Percentiles rank a stretch among this genome's conserved stretches.
These are phyloP conservation scores for Pseudopithomyces maydicus DNA, from an alignment of 2,329 filamentous ascomycete genomes.

Conservation along the genomic window DNA sequence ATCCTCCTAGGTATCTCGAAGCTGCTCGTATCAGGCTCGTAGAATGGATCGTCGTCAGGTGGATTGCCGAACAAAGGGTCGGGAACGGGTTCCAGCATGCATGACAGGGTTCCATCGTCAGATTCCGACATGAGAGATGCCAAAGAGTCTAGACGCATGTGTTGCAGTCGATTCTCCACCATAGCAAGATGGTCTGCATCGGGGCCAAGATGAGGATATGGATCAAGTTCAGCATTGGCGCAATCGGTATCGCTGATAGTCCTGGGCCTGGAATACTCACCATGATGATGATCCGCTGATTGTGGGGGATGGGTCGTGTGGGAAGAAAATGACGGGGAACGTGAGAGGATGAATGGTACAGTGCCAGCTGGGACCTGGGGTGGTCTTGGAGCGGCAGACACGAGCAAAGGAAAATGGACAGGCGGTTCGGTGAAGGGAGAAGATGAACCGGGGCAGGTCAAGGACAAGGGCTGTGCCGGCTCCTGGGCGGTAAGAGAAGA, in stretches of 20 bases:
- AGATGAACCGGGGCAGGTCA: slow-evolving; percentile 41
- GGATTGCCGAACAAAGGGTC: slow-evolving; percentile 39
- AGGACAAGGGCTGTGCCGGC: slow-evolving; percentile 31
- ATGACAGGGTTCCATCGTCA: slow-evolving; percentile 43
- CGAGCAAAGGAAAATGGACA: slow-evolving; percentile 48
- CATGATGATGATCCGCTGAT: slow-evolving; percentile 55
- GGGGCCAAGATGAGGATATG: slow-evolving; percentile 23
- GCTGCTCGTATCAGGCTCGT: slow-evolving; percentile 8
- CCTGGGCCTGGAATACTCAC: slow-evolving; percentile 53
- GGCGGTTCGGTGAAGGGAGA: slow-evolving; percentile 52
- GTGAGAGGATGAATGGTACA: slow-evolving; percentile 31
- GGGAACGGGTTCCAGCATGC: slow-evolving; percentile 49
- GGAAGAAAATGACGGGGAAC: slow-evolving; percentile 38
- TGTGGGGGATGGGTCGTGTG: slow-evolving; percentile 26
- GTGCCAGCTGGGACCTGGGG: slow-evolving; percentile 36
- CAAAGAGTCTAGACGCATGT: slow-evolving; percentile 35
- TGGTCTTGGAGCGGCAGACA: slow-evolving; percentile 26
- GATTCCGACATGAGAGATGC: slow-evolving; percentile 37
- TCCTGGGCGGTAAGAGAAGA: slow-evolving; percentile 43
- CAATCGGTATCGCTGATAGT: slow-evolving; percentile 16
- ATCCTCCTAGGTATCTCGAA: neutral
- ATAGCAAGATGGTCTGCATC: slow-evolving; percentile 20
- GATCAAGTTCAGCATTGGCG: neutral
- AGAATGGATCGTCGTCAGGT: slow-evolving; percentile 20
- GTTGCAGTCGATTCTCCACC: slow-evolving; percentile 28